A percentile compares a stretch with the other conserved stretches of the same genome.
Conservation (phyloP, 495 filamentous ascomycete genomes). For the Aspergillus sclerotioniger region DNA sequence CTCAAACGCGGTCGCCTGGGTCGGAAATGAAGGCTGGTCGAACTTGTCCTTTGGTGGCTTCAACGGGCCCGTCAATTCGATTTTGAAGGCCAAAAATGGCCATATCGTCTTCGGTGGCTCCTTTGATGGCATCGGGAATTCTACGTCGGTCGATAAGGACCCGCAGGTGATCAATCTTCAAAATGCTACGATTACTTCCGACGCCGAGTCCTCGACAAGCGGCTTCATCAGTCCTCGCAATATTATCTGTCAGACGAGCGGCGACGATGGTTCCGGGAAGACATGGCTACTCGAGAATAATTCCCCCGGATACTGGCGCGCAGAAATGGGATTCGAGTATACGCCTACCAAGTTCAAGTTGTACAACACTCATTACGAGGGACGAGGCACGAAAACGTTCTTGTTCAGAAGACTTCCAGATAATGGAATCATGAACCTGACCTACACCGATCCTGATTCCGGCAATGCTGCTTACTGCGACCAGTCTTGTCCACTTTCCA, state of each 20-base stretch:
- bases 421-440: constrained; percentile 95
- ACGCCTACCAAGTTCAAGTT: constrained; percentile 81
- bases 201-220: constrained; percentile 53
- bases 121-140: constrained; percentile 90
- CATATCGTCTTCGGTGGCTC: constrained; percentile 88
- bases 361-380: constrained; percentile 84
- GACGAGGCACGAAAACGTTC: constrained; percentile 82
- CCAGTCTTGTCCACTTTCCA: constrained; percentile 73
- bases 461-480: constrained; percentile 68
- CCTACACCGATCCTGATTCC: constrained; percentile 74
- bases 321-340: constrained; percentile 77
- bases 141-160: constrained; percentile 58
- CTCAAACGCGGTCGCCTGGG: constrained; percentile 87
- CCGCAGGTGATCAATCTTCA: constrained; percentile 81
- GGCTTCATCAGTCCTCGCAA: constrained; percentile 78
- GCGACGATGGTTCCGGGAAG: constrained; percentile 60
- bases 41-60: constrained; percentile 90
- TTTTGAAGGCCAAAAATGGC: constrained; percentile 71
- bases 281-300: constrained; percentile 86
- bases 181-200: constrained; percentile 68
- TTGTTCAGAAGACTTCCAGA: constrained; percentile 78
- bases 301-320: constrained; percentile 78
- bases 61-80: constrained; percentile 88
- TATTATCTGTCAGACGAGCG: constrained; percentile 76
- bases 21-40: constrained; percentile 65